Evolutionary conservation across 495 filamentous ascomycete species (phyloP).

Genomic region (Penicillium arizonense): DNA sequence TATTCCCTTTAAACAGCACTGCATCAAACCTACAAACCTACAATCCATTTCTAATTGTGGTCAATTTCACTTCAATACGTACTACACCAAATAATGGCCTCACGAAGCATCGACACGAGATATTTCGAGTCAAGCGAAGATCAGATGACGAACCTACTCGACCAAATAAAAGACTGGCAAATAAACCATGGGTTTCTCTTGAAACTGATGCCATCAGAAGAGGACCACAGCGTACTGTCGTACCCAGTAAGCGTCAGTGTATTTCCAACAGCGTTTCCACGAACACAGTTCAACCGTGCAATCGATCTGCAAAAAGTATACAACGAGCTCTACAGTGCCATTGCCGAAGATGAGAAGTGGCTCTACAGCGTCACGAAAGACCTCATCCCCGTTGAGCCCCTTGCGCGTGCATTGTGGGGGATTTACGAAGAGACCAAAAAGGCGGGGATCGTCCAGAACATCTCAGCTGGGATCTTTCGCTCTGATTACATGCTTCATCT

Average conservation of each 20-base stretch:
- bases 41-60: no score
- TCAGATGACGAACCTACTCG: slow-evolving; percentile 2
- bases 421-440: slow-evolving; percentile 69
- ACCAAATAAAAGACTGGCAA: slow-evolving; percentile 63
- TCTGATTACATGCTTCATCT: slow-evolving; percentile 89
- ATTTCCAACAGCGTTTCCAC: slow-evolving; percentile 78
- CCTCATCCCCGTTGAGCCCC: slow-evolving; percentile 63
- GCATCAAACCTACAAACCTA: no score
- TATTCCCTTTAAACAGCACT: no score
- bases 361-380: slow-evolving; percentile 40
- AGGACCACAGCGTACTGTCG: slow-evolving; percentile 61
- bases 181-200: slow-evolving; percentile 79
- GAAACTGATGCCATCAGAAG: slow-evolving; percentile 53
- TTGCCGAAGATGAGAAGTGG: slow-evolving; percentile 75
- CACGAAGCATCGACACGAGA: no score
- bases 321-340: slow-evolving; percentile 76
- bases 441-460: slow-evolving; percentile 56
- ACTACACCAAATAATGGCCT: no score
- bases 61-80: no score
- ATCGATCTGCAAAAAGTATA: slow-evolving; percentile 66
- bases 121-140: slow-evolving; percentile 6
- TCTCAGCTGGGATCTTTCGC: slow-evolving; percentile 77
- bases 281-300: slow-evolving; percentile 66
- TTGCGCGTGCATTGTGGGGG: slow-evolving; percentile 70
- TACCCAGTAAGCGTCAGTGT: slow-evolving; percentile 75